Evolutionary conservation across 352 stramenopile species (phyloP).

Genomic region (Globisporangium lucens): DNA sequence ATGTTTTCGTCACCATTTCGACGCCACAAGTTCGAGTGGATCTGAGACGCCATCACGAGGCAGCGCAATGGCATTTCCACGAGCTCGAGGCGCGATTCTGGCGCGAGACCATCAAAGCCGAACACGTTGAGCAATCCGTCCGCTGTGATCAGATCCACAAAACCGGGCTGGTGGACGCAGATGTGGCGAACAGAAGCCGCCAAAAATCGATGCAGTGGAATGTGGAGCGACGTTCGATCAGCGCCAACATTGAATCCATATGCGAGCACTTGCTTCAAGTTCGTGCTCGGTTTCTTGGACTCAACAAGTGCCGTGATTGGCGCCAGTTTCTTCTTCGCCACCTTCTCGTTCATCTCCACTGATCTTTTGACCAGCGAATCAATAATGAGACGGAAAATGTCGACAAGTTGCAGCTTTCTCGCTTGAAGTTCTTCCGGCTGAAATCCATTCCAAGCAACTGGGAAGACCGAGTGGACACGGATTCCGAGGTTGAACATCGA

Average conservation of each 20-base stretch:
- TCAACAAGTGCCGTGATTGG: constrained; percentile 31
- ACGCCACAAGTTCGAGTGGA: constrained; percentile 85
- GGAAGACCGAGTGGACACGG: constrained; percentile 81
- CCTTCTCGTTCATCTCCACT: constrained; percentile 40
- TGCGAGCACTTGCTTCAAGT: constrained; percentile 23
- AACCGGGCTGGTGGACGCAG: constrained; percentile 50
- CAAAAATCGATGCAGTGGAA: constrained; percentile 82
- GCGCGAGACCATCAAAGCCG: constrained; percentile 48
- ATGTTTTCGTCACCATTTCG: constrained; percentile 89
- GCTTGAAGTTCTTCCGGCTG: constrained; percentile 32
- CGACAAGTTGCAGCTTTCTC: constrained; percentile 27
- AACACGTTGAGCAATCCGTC: constrained; percentile 51
- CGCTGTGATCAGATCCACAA: constrained; percentile 44
- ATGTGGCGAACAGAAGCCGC: constrained; percentile 67
- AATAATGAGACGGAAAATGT: constrained; percentile 52
- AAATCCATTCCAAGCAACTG: constrained; percentile 74
- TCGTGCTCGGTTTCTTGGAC: constrained; percentile 15
- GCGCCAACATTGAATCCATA: constrained; percentile 70
- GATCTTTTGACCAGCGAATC: constrained; percentile 44
- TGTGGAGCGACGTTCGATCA: constrained; percentile 68
- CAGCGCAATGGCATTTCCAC: constrained; percentile 78
- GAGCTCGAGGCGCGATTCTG: constrained; percentile 53
- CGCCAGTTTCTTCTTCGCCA: constrained; percentile 46
- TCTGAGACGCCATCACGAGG: constrained; percentile 85
- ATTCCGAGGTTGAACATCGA: constrained; percentile 90